Base-by-base conservation (phyloP, 306 rosid species). In the Phaseolus lunatus region DNA sequence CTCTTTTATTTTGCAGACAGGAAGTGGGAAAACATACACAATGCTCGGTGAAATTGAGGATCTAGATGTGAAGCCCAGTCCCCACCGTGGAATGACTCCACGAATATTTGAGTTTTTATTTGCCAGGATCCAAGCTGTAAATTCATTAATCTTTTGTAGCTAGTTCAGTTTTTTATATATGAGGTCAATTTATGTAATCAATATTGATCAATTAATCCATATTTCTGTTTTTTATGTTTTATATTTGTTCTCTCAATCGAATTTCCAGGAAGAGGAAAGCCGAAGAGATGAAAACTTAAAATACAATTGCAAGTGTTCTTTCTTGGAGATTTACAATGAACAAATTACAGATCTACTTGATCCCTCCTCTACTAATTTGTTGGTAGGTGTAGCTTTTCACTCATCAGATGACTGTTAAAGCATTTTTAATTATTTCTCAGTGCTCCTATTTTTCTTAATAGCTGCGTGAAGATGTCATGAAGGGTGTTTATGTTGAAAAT, bases 51-150 rank as follows among this genome's bases (percentile, higher is more conserved):
- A 95, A 72, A 92, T 89, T 82, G 97, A 88, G 9, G 91, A 90
- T 83, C 84, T 95, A 79, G 97, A 92, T 85, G 83, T 85, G 85
- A 92, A 85, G 88, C 99, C 97, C 33, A 89, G 97, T 86, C 88
- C 87, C 31, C 83, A 88, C 44, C 97, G 99, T 29, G 99, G 99
- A 86, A 92, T 95, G 96, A 95, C 97, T 27, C 96, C 99, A 14
- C 96, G 97, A 24, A 86, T 95, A 77, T 95, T 95, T 78, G 99
- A 95, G 86, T 95, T 92, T 85, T 82, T 95, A 69, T 95, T 95
- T 86, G 99, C 99, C 26, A 88, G 99, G 91, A 95, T 95, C 66
- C 97, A 90, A 85, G 97, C 97, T 48, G 99, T 95, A 95, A 92
- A 16, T 63, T 77, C 47, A 23, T 37, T 37, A 37, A 39, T 62